Percentiles rank a stretch among this genome's conserved stretches.
These are phyloP conservation scores for Cocos nucifera DNA, from an alignment of 176 grass and related monocot genomes.

Conservation along the genomic window DNA sequence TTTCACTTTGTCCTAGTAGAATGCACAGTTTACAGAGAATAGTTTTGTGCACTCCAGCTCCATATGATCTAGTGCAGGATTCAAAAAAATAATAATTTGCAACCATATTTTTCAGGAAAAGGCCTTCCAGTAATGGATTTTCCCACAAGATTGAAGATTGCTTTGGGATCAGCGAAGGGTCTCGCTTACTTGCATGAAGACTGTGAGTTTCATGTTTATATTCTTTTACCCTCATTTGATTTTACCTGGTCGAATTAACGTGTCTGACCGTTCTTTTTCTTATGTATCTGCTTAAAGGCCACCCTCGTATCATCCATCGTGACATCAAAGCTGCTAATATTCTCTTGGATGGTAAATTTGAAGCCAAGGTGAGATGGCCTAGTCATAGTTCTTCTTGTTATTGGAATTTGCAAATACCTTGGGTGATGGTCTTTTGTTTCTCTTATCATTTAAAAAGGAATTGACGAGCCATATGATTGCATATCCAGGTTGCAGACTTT, in stretches of 20 bases:
- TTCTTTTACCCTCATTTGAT: background rate
- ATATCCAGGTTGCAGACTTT: conserved; percentile 34
- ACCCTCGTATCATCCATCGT: conserved; percentile 50
- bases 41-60: no score
- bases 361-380: conserved; percentile 28
- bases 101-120: background rate
- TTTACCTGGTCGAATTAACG: background rate
- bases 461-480: background rate
- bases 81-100: no score
- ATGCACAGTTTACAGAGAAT: no score
- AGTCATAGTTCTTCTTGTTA: background rate
- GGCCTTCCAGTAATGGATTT: conserved; percentile 27
- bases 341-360: conserved; percentile 38
- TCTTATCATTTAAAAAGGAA: no score
- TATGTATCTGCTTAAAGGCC: conserved; percentile 6
- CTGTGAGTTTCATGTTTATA: conserved; percentile 10
- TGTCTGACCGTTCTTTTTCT: background rate
- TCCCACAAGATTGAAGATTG: conserved; percentile 32
- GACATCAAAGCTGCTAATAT: conserved; percentile 57
- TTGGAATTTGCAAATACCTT: background rate
- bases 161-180: conserved; percentile 30
- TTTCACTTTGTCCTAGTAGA: no score
- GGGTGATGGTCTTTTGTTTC: background rate
- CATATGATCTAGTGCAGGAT: no score
- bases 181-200: conserved; percentile 45